Conservation (phyloP, 805 yeast species). For the Wickerhamomyces canadensis region DNA sequence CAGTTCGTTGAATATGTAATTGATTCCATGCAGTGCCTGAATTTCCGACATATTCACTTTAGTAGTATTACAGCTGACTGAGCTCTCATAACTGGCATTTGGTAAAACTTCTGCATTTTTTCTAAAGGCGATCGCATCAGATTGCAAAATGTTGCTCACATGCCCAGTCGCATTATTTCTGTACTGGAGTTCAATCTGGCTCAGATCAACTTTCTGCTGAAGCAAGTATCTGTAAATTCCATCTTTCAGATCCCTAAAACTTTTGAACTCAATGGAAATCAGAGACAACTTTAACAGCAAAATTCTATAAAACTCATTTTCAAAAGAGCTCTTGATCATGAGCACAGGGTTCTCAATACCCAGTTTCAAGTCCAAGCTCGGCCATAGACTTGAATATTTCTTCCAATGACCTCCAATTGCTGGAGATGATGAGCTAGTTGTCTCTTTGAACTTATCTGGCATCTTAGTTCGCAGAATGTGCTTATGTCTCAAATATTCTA, state of each 20-base stretch:
- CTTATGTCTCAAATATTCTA: constrained; percentile 16
- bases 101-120: constrained; percentile 15
- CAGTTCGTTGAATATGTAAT: constrained; percentile 15
- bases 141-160: constrained; percentile 5
- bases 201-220: constrained; percentile 10
- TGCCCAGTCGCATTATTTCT: constrained; percentile 11
- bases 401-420: constrained; percentile 6
- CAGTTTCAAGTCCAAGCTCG: constrained; percentile 29
- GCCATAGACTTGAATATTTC: constrained; percentile 24
- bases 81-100: neutral
- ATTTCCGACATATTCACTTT: constrained; percentile 25
- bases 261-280: constrained; percentile 14
- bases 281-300: constrained; percentile 24
- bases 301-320: constrained; percentile 26
- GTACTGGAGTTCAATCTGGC: constrained; percentile 11
- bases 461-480: neutral
- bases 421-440: neutral
- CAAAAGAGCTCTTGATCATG: constrained; percentile 26
- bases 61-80: constrained; percentile 9
- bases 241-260: constrained; percentile 12
- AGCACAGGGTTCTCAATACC: constrained; percentile 35
- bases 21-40: constrained; percentile 26
- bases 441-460: neutral
- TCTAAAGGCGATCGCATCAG: constrained; percentile 13
- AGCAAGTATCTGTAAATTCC: constrained; percentile 15